Conservation (phyloP, 768 basidiomycete genomes). For the Pleurotus tuber-regium region DNA sequence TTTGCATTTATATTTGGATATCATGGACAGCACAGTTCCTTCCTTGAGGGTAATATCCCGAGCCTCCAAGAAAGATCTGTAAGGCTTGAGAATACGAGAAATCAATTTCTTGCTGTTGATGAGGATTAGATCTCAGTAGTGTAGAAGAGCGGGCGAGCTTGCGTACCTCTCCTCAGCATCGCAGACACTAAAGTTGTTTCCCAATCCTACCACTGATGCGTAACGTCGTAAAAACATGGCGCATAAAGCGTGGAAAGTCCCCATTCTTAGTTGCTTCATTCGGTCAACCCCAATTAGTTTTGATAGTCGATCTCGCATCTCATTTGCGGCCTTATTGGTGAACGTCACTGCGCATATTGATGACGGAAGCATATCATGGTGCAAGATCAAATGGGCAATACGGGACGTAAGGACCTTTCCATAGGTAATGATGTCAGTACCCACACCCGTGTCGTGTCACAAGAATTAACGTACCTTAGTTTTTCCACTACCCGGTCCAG, state of each 20-base stretch:
- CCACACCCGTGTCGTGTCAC: no score
- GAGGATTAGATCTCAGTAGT: conserved; percentile 8
- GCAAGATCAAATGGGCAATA: conserved; percentile 61
- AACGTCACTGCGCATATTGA: conserved; percentile 82
- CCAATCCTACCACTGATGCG: conserved; percentile 52
- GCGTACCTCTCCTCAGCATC: conserved; percentile 77
- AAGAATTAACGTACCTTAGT: conserved; percentile 41
- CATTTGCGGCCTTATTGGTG: conserved; percentile 87
- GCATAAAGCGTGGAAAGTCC: conserved; percentile 80
- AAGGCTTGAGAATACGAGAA: conserved; percentile 52
- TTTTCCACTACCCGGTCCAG: conserved; percentile 77
- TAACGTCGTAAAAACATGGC: conserved; percentile 70
- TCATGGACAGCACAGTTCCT: conserved; percentile 49
- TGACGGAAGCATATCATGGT: conserved; percentile 47
- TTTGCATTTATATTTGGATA: conserved; percentile 76
- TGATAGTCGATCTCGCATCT: conserved; percentile 73
- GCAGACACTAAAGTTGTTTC: conserved; percentile 77
- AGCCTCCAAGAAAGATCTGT: conserved; percentile 43
- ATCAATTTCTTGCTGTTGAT: conserved; percentile 65
- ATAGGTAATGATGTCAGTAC: neutral
- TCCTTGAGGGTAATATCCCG: conserved; percentile 55
- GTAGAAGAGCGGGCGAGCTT: neutral
- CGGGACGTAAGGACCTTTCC: conserved; percentile 61
- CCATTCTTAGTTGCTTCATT: conserved; percentile 58
- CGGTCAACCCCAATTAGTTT: conserved; percentile 62